A percentile compares a stretch with the other conserved stretches of the same genome.
Evolutionary conservation across 371 early-diverging fungal genomes (phyloP).

Genomic region (Mucor saturninus): DNA sequence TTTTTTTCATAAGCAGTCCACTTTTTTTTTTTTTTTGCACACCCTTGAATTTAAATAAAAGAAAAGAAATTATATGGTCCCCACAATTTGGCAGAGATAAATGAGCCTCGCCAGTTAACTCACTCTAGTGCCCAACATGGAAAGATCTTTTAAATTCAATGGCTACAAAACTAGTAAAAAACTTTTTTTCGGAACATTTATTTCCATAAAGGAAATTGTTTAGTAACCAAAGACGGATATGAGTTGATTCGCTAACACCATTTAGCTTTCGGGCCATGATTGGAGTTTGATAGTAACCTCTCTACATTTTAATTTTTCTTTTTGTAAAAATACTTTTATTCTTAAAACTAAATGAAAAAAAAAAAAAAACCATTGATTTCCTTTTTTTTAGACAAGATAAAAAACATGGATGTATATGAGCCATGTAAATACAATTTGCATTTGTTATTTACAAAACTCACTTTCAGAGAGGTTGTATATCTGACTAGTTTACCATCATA

Average conservation of each 20-base stretch:
- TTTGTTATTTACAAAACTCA: no score
- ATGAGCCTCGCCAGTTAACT: background rate
- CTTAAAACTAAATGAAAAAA: background rate
- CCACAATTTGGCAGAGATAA: background rate
- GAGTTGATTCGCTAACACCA: constrained; percentile 36
- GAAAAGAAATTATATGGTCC: background rate
- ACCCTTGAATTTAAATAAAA: background rate
- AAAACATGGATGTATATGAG: no score
- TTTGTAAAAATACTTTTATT: background rate
- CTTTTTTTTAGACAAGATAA: no score
- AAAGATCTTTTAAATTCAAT: background rate
- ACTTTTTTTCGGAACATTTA: constrained; percentile 12
- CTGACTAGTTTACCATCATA: background rate
- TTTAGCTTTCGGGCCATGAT: constrained; percentile 22
- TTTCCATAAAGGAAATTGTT: constrained; percentile 18
- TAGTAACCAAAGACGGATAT: constrained; percentile 26
- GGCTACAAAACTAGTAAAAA: constrained; percentile 9
- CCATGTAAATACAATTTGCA: no score
- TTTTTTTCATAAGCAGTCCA: constrained; percentile 32
- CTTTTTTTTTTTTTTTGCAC: background rate
- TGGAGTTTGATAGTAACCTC: constrained; percentile 39
- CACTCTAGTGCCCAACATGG: background rate
- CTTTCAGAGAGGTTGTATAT: background rate
- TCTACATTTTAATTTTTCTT: constrained; percentile 16
- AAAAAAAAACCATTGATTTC: no score